A percentile compares a stretch with the other conserved stretches of the same genome.
These are phyloP conservation scores for Sparassis latifolia DNA, from an alignment of 1,284 basidiomycete species.

Conservation along the genomic window DNA sequence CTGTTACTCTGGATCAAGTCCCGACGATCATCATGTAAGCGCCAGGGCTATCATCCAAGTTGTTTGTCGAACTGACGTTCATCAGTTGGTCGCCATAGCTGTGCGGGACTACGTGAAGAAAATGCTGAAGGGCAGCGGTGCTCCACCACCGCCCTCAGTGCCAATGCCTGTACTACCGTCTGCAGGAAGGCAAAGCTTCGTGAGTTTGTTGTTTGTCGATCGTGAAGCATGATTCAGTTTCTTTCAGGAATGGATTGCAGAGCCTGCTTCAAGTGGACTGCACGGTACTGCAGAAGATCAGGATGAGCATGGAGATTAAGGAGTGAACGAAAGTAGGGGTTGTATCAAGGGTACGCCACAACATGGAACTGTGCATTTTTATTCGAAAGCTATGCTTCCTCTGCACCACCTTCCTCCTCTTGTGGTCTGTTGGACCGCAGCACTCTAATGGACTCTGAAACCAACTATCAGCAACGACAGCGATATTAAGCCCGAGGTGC, in stretches of 20 bases:
- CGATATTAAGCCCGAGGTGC: background rate
- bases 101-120: conserved; percentile 68
- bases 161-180: conserved; percentile 26
- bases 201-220: too few relatives aligned
- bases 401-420: conserved; percentile 5
- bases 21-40: conserved; percentile 71
- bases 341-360: too few relatives aligned
- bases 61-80: background rate
- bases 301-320: too few relatives aligned
- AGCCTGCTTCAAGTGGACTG: conserved; percentile 13
- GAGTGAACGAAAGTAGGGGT: too few relatives aligned
- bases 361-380: too few relatives aligned
- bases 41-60: background rate
- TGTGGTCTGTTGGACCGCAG: conserved; percentile 11
- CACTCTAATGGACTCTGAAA: conserved; percentile 25
- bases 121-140: conserved; percentile 32
- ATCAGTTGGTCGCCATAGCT: conserved; percentile 56
- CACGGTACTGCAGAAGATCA: conserved; percentile 5
- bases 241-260: conserved; percentile 14
- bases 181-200: conserved; percentile 11
- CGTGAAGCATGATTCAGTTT: conserved; percentile 1
- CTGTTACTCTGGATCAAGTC: conserved; percentile 75
- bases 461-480: background rate
- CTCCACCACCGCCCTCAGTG: conserved; percentile 17
- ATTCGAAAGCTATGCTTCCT: conserved; percentile 3